Base-by-base conservation (phyloP, 2,329 filamentous ascomycete species). In the Verticillium nubilum region DNA sequence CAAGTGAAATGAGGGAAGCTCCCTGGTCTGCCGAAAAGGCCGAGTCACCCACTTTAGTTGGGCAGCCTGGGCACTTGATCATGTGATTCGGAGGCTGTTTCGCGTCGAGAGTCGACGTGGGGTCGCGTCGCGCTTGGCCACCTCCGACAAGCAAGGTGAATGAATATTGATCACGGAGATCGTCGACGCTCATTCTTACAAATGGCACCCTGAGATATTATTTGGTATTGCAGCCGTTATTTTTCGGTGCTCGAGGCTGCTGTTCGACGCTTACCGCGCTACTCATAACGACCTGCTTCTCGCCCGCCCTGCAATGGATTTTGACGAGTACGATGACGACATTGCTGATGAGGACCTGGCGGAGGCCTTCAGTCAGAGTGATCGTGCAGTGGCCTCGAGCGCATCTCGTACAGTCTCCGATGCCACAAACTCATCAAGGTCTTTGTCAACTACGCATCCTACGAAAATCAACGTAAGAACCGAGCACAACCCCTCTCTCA, bases 331-430 rank as follows among this genome's bases (percentile, higher is more conserved):
- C 67, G 85, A 85, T 60, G 85, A 86, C 62, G 81, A 83, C 63
- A 80, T 89, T 57, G 80, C 83, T 57, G 87, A 90, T 62, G 87
- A 88, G 66, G 87, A 88, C 64, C 74, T 90, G 60, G 77, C 89
- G 52, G 75, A 81, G 35, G 86, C 81, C 6, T 78, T 86, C 25
- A 85, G 82, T 37, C 81, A 86, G 63, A 53, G 25, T 26, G 42
- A 50, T 13, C n/a, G 19, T 4, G 42, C 9, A 10, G n/a, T 50
- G 7, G 42, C 7, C 10, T 50, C 42, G n/a, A 50, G 42, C 19
- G 42, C 42, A 25, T 25, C 42, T 50, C 42, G 42, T 10, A 23
- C n/a, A 10, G 19, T 23, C 1, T 50, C 19, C 4, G 9, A 23
- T 23, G 25, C n/a, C 7, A 50, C 19, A 3, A 50, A 19, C 42